These are phyloP conservation scores for Moesziomyces sp. DNA, from an alignment of 1,284 basidiomycete genomes.

Conservation along the genomic window DNA sequence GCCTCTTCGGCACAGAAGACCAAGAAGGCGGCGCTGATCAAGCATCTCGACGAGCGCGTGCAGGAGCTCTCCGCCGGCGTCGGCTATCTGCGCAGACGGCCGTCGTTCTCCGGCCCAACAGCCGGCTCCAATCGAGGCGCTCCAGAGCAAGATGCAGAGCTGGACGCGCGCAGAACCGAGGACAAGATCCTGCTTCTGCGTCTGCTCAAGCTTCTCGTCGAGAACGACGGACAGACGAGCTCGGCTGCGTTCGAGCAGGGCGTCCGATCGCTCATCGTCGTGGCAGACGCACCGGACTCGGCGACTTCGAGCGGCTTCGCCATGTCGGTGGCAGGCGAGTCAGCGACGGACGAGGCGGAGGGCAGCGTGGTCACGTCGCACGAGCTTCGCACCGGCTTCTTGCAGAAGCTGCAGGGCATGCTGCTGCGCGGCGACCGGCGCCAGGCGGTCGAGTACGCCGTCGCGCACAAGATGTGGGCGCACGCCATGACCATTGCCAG, in stretches of 20 bases:
- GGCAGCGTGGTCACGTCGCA: slow-evolving; percentile 51
- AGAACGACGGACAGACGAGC: slow-evolving; percentile 60
- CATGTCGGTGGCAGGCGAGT: neutral
- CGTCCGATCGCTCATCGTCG: slow-evolving; percentile 35
- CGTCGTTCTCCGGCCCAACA: slow-evolving; percentile 32
- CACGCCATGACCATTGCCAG: slow-evolving; percentile 96
- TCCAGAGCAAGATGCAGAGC: slow-evolving; percentile 20
- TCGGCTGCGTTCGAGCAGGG: slow-evolving; percentile 47
- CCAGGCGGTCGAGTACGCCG: slow-evolving; percentile 86
- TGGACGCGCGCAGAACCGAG: slow-evolving; percentile 56
- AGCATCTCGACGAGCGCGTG: slow-evolving; percentile 59
- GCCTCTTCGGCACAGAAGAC: slow-evolving; percentile 36
- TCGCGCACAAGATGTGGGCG: slow-evolving; percentile 89
- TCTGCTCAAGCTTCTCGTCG: slow-evolving; percentile 58
- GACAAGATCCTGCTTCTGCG: slow-evolving; percentile 62
- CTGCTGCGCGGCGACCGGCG: slow-evolving; percentile 78
- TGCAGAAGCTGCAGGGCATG: slow-evolving; percentile 60
- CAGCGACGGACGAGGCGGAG: slow-evolving; percentile 6
- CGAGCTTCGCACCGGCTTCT: slow-evolving; percentile 50
- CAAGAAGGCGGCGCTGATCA: slow-evolving; percentile 60
- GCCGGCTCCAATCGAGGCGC: slow-evolving; percentile 13
- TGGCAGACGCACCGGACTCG: slow-evolving; percentile 21
- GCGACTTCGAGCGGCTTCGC: slow-evolving; percentile 12
- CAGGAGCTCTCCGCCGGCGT: slow-evolving; percentile 58
- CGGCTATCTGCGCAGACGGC: slow-evolving; percentile 56